phyloP scores from a whole-genome alignment of 306 rosid genomes.

The Betula pendula region DNA sequence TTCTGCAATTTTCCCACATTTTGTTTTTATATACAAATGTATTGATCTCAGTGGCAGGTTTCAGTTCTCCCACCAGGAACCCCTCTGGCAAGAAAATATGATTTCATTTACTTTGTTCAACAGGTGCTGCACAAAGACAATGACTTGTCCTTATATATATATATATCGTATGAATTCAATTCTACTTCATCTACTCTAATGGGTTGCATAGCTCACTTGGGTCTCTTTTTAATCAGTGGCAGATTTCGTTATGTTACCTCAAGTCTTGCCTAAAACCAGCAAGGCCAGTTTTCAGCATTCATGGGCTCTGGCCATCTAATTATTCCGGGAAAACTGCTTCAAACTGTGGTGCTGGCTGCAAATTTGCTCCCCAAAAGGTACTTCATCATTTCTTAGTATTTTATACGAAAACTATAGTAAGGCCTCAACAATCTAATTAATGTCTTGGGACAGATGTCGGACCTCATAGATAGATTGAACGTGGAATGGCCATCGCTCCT shows the following conservation, averaged over 20 bases:
- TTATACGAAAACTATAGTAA: neutral
- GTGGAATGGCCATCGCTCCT: conserved; percentile 33
- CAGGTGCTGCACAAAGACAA: conserved; percentile 10
- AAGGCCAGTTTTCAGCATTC: conserved; percentile 27
- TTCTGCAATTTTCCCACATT: neutral
- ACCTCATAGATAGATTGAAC: conserved; percentile 9
- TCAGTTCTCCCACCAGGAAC: neutral
- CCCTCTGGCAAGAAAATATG: neutral
- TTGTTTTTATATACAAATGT: neutral
- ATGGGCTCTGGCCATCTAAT: conserved; percentile 28
- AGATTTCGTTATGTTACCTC: conserved; percentile 17
- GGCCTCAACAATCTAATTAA: neutral
- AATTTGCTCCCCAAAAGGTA: conserved; percentile 19
- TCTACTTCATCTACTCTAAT: neutral
- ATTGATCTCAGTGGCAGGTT: conserved; percentile 11
- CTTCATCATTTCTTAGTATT: neutral
- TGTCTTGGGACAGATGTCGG: conserved; percentile 19
- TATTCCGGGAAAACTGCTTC: neutral
- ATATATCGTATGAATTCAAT: neutral
- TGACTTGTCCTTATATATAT: neutral
- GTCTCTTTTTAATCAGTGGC: conserved; percentile 20
- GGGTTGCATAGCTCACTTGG: neutral
- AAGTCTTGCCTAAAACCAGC: conserved; percentile 27
- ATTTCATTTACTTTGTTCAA: conserved; percentile 30
- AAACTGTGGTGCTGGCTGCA: neutral